Evolutionary conservation across 164 flowering plant species (phyloP).

Genomic region (Aristolochia contorta): DNA sequence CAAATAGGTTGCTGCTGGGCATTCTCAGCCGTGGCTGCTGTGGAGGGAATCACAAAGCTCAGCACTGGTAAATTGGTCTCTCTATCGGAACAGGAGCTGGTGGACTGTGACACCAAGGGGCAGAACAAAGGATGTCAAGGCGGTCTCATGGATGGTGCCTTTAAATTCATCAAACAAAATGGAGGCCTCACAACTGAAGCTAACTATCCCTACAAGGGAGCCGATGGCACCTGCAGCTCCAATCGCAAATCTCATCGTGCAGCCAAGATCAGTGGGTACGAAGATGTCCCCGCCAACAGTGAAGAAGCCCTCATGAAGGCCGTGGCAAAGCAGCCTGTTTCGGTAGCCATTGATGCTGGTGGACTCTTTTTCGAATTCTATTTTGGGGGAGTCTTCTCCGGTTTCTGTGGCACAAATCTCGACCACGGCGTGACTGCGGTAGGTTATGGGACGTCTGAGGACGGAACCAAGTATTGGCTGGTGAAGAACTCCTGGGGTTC

Average conservation of each 20-base stretch:
- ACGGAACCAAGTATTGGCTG: conserved; percentile 5
- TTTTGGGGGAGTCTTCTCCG: conserved; percentile 3
- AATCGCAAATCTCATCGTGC: not conserved
- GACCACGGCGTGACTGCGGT: conserved; percentile 5
- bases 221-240: conserved; percentile 18
- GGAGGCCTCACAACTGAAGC: conserved; percentile 73
- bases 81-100: not conserved
- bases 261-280: conserved; percentile 6
- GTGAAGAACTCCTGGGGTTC: conserved; percentile 9
- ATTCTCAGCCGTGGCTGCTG: not conserved
- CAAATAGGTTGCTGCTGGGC: not conserved
- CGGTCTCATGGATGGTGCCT: conserved; percentile 85
- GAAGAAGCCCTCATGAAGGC: conserved; percentile 9
- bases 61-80: not conserved
- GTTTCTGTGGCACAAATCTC: not conserved
- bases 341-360: not conserved
- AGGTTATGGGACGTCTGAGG: conserved; percentile 6
- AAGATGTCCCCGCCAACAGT: conserved; percentile 8
- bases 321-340: conserved; percentile 9
- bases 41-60: not conserved
- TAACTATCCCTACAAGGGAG: conserved; percentile 75
- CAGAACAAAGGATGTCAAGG: conserved; percentile 78
- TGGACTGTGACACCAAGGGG: not conserved
- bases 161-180: conserved; percentile 70
- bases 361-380: conserved; percentile 8